These are phyloP conservation scores for Diaporthe capsici DNA, from an alignment of 2,329 filamentous ascomycete genomes.

Conservation along the genomic window DNA sequence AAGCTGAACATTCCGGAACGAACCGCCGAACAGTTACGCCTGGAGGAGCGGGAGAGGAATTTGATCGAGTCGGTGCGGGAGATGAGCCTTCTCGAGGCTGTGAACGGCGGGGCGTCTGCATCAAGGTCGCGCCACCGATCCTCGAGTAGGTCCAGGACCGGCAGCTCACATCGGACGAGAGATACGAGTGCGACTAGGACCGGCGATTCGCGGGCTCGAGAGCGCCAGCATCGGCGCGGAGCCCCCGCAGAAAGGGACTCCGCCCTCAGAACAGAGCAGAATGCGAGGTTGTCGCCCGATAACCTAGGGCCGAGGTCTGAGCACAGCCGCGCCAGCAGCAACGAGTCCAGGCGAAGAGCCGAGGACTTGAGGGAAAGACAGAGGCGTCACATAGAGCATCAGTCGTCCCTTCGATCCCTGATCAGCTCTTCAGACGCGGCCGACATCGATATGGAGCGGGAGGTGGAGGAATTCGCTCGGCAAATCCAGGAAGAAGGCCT, in stretches of 20 bases:
- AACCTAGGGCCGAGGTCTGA: slow-evolving; percentile 51
- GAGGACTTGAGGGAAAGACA: slow-evolving; percentile 56
- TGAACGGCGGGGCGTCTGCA: slow-evolving; percentile 58
- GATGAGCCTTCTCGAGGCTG: slow-evolving; percentile 79
- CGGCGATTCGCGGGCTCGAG: slow-evolving; percentile 48
- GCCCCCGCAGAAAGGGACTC: slow-evolving; percentile 50
- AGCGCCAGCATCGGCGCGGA: slow-evolving; percentile 47
- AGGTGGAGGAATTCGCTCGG: slow-evolving; percentile 89
- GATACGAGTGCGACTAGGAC: slow-evolving; percentile 50
- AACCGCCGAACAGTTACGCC: slow-evolving; percentile 65
- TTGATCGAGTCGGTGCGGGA: slow-evolving; percentile 80
- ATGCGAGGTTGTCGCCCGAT: slow-evolving; percentile 56
- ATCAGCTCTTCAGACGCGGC: slow-evolving; percentile 85
- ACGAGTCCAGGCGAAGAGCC: slow-evolving; percentile 60
- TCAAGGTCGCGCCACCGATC: slow-evolving; percentile 45
- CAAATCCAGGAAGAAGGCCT: slow-evolving; percentile 91
- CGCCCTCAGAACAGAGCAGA: slow-evolving; percentile 49
- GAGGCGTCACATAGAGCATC: slow-evolving; percentile 82
- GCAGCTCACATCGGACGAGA: slow-evolving; percentile 43
- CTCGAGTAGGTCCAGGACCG: slow-evolving; percentile 43
- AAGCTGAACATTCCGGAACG: slow-evolving; percentile 65
- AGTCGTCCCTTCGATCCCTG: slow-evolving; percentile 87
- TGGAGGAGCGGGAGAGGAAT: slow-evolving; percentile 77
- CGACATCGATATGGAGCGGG: slow-evolving; percentile 83
- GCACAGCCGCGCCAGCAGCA: slow-evolving; percentile 56